phyloP scores from a whole-genome alignment of 805 yeast species.

The Wickerhamiella hasegawae region DNA sequence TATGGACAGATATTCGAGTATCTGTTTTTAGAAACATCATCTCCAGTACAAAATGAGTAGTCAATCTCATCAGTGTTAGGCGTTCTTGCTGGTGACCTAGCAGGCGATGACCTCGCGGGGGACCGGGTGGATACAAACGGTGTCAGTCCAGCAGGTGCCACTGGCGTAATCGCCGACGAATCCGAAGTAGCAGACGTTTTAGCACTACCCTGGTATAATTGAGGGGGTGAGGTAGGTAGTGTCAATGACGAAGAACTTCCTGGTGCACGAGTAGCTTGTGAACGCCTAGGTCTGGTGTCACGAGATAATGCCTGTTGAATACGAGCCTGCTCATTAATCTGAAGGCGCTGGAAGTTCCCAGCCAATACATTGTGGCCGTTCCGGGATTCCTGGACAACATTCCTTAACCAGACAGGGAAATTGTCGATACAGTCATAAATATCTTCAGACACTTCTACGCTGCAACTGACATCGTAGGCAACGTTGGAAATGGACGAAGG shows the following conservation, averaged over 20 bases:
- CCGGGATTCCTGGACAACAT: slow-evolving; percentile 22
- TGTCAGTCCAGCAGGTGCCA: no score
- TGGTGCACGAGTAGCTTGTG: background rate
- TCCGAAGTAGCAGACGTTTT: background rate
- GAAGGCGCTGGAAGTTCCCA: slow-evolving; percentile 47
- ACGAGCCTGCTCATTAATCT: slow-evolving; percentile 52
- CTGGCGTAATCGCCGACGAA: background rate
- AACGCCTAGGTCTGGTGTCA: background rate
- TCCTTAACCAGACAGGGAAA: slow-evolving; percentile 42
- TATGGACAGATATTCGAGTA: slow-evolving; percentile 81
- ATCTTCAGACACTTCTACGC: slow-evolving; percentile 6
- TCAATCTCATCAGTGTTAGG: slow-evolving; percentile 10
- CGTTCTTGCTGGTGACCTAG: no score
- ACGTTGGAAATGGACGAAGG: slow-evolving; percentile 1
- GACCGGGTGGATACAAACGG: no score
- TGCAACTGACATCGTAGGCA: slow-evolving; percentile 10
- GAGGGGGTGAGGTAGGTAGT: background rate
- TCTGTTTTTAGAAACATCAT: slow-evolving; percentile 74
- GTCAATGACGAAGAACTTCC: background rate
- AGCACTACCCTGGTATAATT: background rate
- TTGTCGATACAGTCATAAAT: slow-evolving; percentile 5
- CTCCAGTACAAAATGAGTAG: slow-evolving; percentile 51
- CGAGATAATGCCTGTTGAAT: slow-evolving; percentile 31
- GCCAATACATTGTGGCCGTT: slow-evolving; percentile 27
- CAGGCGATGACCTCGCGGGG: no score